These are phyloP conservation scores for Monosporascus ibericus DNA, from an alignment of 2,329 filamentous ascomycete genomes.

Conservation along the genomic window DNA sequence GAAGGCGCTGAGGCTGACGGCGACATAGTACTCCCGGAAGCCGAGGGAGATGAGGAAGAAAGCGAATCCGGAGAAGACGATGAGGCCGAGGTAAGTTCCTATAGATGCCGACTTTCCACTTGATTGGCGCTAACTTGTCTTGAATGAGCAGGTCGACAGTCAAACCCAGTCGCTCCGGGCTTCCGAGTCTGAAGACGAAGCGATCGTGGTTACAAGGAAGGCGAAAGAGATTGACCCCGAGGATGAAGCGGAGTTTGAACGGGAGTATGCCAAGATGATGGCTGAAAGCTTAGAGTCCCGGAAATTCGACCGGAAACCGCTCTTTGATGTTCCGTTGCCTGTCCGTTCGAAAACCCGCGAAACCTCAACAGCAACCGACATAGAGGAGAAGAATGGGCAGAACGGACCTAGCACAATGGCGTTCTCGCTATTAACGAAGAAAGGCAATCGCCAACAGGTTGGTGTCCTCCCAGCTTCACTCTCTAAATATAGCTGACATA, in stretches of 20 bases:
- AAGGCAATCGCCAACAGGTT: conserved; percentile 90
- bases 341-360: conserved; percentile 70
- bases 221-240: conserved; percentile 89
- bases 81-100: conserved; percentile 46
- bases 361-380: conserved; percentile 26
- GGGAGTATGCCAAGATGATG: conserved; percentile 98
- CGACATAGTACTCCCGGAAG: conserved; percentile 55
- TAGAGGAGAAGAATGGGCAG: conserved; percentile 31
- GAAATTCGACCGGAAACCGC: conserved; percentile 89
- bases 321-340: conserved; percentile 96
- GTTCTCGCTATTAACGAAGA: conserved; percentile 92
- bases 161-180: conserved; percentile 43
- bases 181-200: conserved; percentile 73
- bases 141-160: conserved; percentile 38
- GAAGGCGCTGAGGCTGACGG: conserved; percentile 55
- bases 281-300: conserved; percentile 91
- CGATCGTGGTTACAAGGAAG: conserved; percentile 84
- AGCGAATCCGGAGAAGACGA: conserved; percentile 53
- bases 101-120: conserved; percentile 1
- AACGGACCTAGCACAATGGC: conserved; percentile 70
- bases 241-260: conserved; percentile 93
- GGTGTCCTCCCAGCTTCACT: conserved; percentile 12
- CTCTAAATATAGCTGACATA: conserved; percentile 10
- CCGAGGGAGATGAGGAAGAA: conserved; percentile 51
- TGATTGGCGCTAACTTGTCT: conserved; percentile 5